Evolutionary conservation across 2,329 filamentous ascomycete genomes (phyloP), one percentile per base, ranked within the genome.

Genomic region (Bipolaris oryzae): DNA sequence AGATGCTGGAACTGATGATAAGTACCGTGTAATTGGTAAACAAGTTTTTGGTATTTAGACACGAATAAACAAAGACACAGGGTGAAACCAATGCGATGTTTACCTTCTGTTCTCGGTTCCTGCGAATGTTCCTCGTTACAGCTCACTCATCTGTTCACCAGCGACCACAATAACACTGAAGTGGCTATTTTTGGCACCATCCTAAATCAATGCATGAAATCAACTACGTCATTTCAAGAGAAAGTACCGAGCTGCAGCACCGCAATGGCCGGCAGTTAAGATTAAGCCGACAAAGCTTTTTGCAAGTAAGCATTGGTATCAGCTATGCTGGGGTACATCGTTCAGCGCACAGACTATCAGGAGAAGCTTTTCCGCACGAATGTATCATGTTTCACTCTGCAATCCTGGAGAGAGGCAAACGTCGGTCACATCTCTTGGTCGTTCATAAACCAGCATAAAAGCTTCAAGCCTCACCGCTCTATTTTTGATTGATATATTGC

Each of bases 351-450:
- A 3, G 82, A 80, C 51, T 86, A 77, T 71, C 78, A 81, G 76
- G 70, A 68, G 86, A 85, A 0, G 80, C 81, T 70, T 86, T 83
- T 50, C 84, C 84, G 71, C 87, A 84, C 74, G 80, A 85, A 69
- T 86, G 83, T 10, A 87, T 72, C 3, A 87, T 71, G 70, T 87
- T 87, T n/a, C 49, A 82, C 84, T 21, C 84, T 21, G 21, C 21
- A 21, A 21, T 21, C 3, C 21, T 21, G 21, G 21, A 21, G 5
- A 21, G 21, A 21, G 21, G 21, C 21, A 21, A 21, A n/a, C 5
- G 21, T 21, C 21, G 21, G 21, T 3, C 21, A 21, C 21, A 5
- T 21, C 5, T 21, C 21, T 21, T 21, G 21, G 21, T 21, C 21
- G 21, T 21, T 21, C 21, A 21, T 21, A 21, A 21, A 21, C 21